A percentile compares a stretch with the other conserved stretches of the same genome.
Conservation (phyloP, 345 rosid species). For the Salix udensis region DNA sequence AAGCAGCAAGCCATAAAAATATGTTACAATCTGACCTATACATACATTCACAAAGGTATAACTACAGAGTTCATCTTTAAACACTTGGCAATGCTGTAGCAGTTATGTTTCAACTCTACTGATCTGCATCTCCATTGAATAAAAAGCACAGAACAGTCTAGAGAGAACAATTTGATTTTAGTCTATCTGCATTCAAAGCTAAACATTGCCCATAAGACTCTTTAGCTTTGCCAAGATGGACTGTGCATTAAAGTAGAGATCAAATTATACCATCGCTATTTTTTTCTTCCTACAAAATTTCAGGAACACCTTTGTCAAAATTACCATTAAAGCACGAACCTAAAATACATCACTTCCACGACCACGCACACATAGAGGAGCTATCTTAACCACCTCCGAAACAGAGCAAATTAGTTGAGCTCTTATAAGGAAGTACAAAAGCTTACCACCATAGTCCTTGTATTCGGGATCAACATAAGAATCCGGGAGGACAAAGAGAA, state of each 20-base stretch:
- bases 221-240: constrained; percentile 37
- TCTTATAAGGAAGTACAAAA: not conserved
- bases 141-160: constrained; percentile 7
- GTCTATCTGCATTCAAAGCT: constrained; percentile 54
- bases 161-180: constrained; percentile 11
- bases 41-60: not conserved
- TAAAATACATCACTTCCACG: not conserved
- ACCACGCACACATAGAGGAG: not conserved
- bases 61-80: not conserved
- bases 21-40: not conserved
- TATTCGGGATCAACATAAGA: constrained; percentile 86
- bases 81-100: not conserved
- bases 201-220: constrained; percentile 19
- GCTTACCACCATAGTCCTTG: constrained; percentile 91
- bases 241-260: not conserved
- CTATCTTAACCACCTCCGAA: not conserved
- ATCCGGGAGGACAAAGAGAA: constrained; percentile 86
- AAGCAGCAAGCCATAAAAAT: not conserved
- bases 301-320: not conserved
- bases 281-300: not conserved
- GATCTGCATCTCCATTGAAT: constrained; percentile 24
- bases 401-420: not conserved
- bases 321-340: not conserved
- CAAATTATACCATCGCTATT: not conserved
- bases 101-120: constrained; percentile 26